These are phyloP conservation scores for Coemansia sp. DNA, from an alignment of 192 early-diverging fungal species.

Conservation along the genomic window DNA sequence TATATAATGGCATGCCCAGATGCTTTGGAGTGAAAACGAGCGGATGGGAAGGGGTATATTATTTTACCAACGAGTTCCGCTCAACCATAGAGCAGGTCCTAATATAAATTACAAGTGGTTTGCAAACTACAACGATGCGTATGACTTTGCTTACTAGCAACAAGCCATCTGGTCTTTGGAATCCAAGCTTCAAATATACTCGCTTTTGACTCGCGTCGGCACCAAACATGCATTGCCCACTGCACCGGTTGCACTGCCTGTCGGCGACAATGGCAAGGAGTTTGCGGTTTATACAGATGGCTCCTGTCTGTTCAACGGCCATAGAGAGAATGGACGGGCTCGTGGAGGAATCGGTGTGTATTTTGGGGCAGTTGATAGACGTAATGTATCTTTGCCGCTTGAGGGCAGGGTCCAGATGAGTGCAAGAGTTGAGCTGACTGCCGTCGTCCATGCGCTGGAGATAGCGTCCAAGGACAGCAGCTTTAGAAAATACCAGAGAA, in stretches of 20 bases:
- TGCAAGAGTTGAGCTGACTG: conserved; percentile 29
- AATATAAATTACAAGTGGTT: background rate
- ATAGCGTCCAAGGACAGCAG: background rate
- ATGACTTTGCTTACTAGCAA: background rate
- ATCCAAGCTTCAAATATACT: background rate
- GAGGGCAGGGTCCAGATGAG: conserved; percentile 8
- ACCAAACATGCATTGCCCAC: background rate
- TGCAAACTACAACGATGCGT: background rate
- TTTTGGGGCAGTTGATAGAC: conserved; percentile 51
- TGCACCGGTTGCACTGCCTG: conserved; percentile 5
- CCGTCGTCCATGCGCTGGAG: conserved; percentile 16
- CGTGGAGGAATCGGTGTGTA: conserved; percentile 58
- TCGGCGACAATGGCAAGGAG: background rate
- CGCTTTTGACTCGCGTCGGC: conserved; percentile 2
- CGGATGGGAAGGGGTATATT: background rate
- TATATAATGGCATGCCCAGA: no score
- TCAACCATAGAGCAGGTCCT: background rate
- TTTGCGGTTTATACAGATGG: conserved; percentile 57
- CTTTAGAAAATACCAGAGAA: background rate
- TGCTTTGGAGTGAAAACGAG: conserved; percentile 1
- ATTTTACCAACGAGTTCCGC: background rate
- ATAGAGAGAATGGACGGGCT: conserved; percentile 15
- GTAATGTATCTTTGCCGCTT: conserved; percentile 52
- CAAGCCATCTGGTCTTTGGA: background rate
- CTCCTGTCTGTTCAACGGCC: conserved; percentile 54